Conservation (phyloP, 2,329 filamentous ascomycete genomes). For the Xylaria sp. region DNA sequence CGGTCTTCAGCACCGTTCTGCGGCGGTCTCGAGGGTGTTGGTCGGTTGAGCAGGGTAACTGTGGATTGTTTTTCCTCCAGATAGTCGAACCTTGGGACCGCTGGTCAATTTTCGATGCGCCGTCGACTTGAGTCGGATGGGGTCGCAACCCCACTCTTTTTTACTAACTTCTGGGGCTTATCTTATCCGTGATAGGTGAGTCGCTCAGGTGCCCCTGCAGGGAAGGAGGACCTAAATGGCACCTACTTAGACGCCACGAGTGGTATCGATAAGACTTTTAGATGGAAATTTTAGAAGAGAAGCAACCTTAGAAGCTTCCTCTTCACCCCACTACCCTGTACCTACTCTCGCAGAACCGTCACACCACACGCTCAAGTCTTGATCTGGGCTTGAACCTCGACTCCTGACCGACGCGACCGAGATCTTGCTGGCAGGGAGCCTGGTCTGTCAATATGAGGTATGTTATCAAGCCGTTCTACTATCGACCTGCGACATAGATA, state of each 20-base stretch:
- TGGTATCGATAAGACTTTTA: constrained; percentile 22
- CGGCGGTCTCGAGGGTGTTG: neutral
- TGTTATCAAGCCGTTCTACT: constrained; percentile 23
- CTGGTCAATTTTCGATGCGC: constrained; percentile 25
- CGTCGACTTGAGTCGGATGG: neutral
- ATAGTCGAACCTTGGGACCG: neutral
- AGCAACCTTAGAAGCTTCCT: constrained; percentile 9
- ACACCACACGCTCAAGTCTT: constrained; percentile 4
- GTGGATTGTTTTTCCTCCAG: neutral
- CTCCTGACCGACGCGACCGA: constrained; percentile 11
- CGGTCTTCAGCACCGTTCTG: neutral
- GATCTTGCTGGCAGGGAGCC: constrained; percentile 1
- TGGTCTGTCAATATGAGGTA: constrained; percentile 39
- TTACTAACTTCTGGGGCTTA: neutral
- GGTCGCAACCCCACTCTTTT: constrained; percentile 1
- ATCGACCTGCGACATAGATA: neutral
- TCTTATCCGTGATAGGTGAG: neutral
- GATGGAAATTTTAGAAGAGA: constrained; percentile 26
- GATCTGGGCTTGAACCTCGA: constrained; percentile 3
- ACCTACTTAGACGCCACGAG: neutral
- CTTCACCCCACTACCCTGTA: constrained; percentile 23
- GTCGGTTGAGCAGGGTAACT: neutral
- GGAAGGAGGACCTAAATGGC: too few relatives aligned
- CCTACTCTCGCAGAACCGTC: constrained; percentile 13
- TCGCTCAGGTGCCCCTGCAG: constrained; percentile 10